Evolutionary conservation across 1,284 basidiomycete genomes (phyloP).

Genomic region (Violaceomyces palustris): DNA sequence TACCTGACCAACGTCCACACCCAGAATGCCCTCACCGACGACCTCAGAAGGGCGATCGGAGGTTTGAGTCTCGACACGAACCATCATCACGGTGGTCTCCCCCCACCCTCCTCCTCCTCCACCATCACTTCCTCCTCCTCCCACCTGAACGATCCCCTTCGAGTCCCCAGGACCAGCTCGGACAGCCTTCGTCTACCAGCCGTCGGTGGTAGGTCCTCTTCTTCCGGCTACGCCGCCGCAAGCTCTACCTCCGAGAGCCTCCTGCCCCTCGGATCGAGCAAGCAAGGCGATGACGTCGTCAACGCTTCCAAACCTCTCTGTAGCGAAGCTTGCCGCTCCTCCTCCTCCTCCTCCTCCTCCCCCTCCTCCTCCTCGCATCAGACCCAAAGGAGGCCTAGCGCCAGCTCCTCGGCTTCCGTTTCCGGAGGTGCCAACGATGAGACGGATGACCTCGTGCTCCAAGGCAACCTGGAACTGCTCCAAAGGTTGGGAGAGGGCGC

Average conservation of each 20-base stretch:
- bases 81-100: conserved; percentile 11
- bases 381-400: too few species aligned
- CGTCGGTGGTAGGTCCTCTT: conserved; percentile 14
- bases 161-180: too few species aligned
- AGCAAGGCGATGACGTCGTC: conserved; percentile 4
- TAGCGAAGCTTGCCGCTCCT: too few species aligned
- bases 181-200: conserved; percentile 21
- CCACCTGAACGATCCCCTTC: too few species aligned
- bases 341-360: neutral
- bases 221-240: conserved; percentile 13
- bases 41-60: conserved; percentile 41
- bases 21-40: conserved; percentile 38
- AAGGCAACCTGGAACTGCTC: conserved; percentile 66
- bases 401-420: too few species aligned
- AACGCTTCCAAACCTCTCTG: conserved; percentile 2
- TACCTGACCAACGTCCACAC: conserved; percentile 28
- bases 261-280: too few species aligned
- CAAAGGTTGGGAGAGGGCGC: conserved; percentile 84
- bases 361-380: neutral
- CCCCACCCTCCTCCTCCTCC: neutral
- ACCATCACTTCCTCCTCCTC: neutral
- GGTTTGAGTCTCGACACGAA: conserved; percentile 28
- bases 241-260: too few species aligned
- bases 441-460: conserved; percentile 25
- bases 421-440: neutral